Evolutionary conservation across 2,329 filamentous ascomycete species (phyloP).

Genomic region (Trichoderma harzianum): DNA sequence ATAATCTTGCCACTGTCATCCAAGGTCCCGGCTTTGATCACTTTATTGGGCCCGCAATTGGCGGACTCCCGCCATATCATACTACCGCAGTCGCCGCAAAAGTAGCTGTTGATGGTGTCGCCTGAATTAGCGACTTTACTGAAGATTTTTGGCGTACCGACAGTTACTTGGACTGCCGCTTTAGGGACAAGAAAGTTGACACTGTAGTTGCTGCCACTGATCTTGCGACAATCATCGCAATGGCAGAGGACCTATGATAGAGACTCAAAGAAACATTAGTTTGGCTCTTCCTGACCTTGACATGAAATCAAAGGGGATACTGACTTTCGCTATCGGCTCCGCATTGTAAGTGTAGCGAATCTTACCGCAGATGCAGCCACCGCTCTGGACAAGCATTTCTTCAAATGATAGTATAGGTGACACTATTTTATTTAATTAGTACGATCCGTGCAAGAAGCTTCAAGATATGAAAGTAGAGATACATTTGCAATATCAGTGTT

Average conservation of each 20-base stretch:
- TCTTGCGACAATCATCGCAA: conserved; percentile 1
- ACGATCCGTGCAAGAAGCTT: not conserved
- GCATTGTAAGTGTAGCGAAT: not conserved
- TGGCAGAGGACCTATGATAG: not conserved
- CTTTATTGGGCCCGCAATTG: not conserved
- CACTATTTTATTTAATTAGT: not conserved
- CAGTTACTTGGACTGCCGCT: not conserved
- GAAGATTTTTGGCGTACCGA: not conserved
- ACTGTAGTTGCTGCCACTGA: not conserved
- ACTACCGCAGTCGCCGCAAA: not conserved
- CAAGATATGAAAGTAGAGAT: not conserved
- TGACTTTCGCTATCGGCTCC: not conserved
- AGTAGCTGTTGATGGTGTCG: not conserved
- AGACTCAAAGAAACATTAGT: not conserved
- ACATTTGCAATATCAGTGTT: not conserved
- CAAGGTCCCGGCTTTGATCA: not conserved
- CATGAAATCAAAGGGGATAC: not conserved
- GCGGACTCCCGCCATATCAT: not conserved
- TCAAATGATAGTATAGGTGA: not conserved
- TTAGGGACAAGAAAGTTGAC: not conserved
- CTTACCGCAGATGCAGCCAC: not conserved
- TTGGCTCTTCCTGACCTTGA: not conserved
- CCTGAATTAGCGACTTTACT: not conserved
- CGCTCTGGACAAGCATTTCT: not conserved
- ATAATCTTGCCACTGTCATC: not conserved